phyloP scores from a whole-genome alignment of 2,329 filamentous ascomycete species.

The Bipolaris gigantea region DNA sequence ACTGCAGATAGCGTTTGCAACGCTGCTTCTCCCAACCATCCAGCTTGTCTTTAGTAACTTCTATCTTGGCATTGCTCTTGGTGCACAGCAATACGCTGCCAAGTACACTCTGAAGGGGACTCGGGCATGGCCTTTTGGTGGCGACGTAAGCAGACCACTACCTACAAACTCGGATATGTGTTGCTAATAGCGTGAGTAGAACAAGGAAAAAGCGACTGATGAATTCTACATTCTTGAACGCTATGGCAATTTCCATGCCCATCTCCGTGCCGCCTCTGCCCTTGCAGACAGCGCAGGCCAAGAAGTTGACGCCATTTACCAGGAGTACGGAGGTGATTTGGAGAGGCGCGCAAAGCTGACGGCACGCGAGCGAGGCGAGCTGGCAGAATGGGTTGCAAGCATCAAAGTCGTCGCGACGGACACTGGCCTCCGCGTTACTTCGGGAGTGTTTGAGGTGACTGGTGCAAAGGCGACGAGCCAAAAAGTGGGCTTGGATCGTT shows the following conservation, averaged over 20 bases:
- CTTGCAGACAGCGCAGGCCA: constrained; percentile 60
- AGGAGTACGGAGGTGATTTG: constrained; percentile 37
- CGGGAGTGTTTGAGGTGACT: constrained; percentile 66
- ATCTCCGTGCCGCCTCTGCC: constrained; percentile 62
- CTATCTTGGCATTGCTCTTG: constrained; percentile 65
- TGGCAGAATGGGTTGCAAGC: constrained; percentile 65
- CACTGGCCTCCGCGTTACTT: constrained; percentile 59
- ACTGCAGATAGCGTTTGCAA: constrained; percentile 58
- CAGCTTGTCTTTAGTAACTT: constrained; percentile 69
- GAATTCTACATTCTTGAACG: constrained; percentile 68
- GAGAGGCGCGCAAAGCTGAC: constrained; percentile 52
- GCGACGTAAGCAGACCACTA: constrained; percentile 46
- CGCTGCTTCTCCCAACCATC: constrained; percentile 63
- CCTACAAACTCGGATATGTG: not conserved
- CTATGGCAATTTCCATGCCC: constrained; percentile 66
- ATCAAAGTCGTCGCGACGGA: constrained; percentile 67
- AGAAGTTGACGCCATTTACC: constrained; percentile 54
- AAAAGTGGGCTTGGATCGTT: constrained; percentile 64
- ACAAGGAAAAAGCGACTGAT: constrained; percentile 61
- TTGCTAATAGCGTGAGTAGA: constrained; percentile 26
- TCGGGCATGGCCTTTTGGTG: constrained; percentile 65
- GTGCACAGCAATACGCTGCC: constrained; percentile 58
- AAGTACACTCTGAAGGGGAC: constrained; percentile 61
- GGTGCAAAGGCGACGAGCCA: constrained; percentile 60
- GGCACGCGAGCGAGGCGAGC: constrained; percentile 58